Evolutionary conservation across 768 basidiomycete genomes (phyloP).

Genomic region (Boletus rubropictus): DNA sequence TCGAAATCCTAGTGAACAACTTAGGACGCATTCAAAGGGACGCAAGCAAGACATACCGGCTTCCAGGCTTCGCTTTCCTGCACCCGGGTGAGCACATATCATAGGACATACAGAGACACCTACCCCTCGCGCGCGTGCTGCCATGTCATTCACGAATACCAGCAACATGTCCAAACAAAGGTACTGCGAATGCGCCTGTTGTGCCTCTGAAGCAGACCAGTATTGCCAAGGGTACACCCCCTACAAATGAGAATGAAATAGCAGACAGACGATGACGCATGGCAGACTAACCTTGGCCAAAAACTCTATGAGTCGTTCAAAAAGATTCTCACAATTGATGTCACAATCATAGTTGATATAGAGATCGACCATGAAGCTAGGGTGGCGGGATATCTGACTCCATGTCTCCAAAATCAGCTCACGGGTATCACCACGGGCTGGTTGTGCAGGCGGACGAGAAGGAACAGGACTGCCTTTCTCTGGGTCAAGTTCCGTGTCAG

Average conservation of each 20-base stretch:
- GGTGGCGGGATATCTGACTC: slow-evolving; percentile 70
- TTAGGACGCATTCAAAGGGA: slow-evolving; percentile 2
- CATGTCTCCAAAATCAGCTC: slow-evolving; percentile 88
- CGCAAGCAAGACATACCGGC: slow-evolving; percentile 37
- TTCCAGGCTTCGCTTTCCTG: slow-evolving; percentile 57
- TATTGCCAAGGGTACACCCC: slow-evolving; percentile 73
- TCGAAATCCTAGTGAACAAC: slow-evolving; percentile 43
- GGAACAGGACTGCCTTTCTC: slow-evolving; percentile 48
- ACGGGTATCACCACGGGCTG: slow-evolving; percentile 81
- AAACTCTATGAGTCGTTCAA: slow-evolving; percentile 85
- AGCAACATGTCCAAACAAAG: slow-evolving; percentile 85
- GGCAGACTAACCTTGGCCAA: slow-evolving; percentile 62
- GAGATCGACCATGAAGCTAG: slow-evolving; percentile 92
- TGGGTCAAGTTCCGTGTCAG: slow-evolving; percentile 34
- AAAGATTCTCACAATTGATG: slow-evolving; percentile 92
- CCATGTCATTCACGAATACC: slow-evolving; percentile 85
- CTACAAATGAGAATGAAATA: slow-evolving; percentile 33
- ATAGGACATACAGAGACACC: slow-evolving; percentile 18
- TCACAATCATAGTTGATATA: slow-evolving; percentile 98
- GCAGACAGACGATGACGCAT: slow-evolving; percentile 1
- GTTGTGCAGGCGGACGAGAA: slow-evolving; percentile 57
- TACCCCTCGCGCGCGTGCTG: slow-evolving; percentile 52
- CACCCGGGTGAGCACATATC: slow-evolving; percentile 8
- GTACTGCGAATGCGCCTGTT: slow-evolving; percentile 75
- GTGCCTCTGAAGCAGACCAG: slow-evolving; percentile 51